Conservation (phyloP, 2,329 filamentous ascomycete genomes). For the Pseudocercospora ulei region DNA sequence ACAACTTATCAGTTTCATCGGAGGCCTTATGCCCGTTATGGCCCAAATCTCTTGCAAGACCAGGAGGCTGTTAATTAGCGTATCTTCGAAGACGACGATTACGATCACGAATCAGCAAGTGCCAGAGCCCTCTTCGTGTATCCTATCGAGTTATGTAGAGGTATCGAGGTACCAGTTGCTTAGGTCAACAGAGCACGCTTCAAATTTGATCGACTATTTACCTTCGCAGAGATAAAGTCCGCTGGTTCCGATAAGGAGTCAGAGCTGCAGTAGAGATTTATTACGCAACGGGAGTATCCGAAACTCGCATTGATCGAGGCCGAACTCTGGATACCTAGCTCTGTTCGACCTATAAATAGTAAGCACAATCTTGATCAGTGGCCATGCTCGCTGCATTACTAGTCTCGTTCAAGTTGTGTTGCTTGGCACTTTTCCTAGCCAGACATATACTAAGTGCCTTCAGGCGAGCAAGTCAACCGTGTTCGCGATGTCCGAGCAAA, state of each 20-base stretch:
- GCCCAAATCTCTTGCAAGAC: too few species aligned
- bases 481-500: conserved; percentile 44
- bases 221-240: conserved; percentile 57
- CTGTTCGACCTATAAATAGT: background rate
- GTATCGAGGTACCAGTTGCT: conserved; percentile 34
- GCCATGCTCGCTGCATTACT: conserved; percentile 5
- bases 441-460: background rate
- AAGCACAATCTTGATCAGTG: background rate
- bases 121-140: conserved; percentile 40
- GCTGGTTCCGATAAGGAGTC: conserved; percentile 23
- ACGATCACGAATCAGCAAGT: conserved; percentile 14
- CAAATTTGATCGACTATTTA: conserved; percentile 38
- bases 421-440: too few species aligned
- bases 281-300: conserved; percentile 61
- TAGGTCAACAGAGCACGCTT: conserved; percentile 40
- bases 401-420: too few species aligned
- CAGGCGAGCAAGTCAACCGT: background rate
- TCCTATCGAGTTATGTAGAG: conserved; percentile 43
- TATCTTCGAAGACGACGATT: too few species aligned
- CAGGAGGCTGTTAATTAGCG: background rate
- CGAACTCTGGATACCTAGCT: conserved; percentile 60
- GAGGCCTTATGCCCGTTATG: too few species aligned
- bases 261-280: conserved; percentile 54
- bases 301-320: conserved; percentile 59
- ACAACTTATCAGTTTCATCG: too few species aligned